A percentile compares a stretch with the other conserved stretches of the same genome.
phyloP scores from a whole-genome alignment of 257 asterid species.

The Penstemon barbatus region DNA sequence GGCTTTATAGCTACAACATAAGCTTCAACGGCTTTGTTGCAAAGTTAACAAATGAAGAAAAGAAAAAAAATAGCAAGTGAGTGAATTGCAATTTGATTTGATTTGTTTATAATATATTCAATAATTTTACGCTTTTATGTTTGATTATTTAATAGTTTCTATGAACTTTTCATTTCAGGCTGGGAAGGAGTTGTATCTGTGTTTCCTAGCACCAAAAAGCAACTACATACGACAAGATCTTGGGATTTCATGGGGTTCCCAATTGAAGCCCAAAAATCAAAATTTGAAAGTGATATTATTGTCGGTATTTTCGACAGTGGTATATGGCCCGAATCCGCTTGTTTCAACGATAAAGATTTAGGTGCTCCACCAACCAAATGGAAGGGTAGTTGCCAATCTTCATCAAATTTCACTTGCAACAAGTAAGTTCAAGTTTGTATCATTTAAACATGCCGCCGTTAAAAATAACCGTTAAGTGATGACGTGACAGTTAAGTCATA shows the following conservation, averaged over 20 bases:
- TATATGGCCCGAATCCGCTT: slow-evolving; percentile 41
- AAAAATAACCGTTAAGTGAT: too few species aligned
- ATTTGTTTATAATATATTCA: neutral
- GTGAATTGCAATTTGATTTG: neutral
- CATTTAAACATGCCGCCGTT: too few species aligned
- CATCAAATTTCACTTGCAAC: slow-evolving; percentile 39
- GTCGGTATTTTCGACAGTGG: slow-evolving; percentile 32
- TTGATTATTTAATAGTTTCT: neutral
- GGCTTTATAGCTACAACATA: slow-evolving; percentile 48
- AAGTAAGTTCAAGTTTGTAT: slow-evolving; percentile 24
- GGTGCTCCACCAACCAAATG: slow-evolving; percentile 41
- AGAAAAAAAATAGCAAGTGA: slow-evolving; percentile 43
- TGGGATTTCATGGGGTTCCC: slow-evolving; percentile 71
- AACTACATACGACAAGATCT: slow-evolving; percentile 57
- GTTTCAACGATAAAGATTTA: slow-evolving; percentile 31
- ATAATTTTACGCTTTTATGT: neutral
- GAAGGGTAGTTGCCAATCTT: slow-evolving; percentile 36
- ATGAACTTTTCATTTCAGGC: slow-evolving; percentile 18
- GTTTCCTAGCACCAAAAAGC: slow-evolving; percentile 44
- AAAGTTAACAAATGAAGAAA: slow-evolving; percentile 50
- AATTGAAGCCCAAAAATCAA: slow-evolving; percentile 24
- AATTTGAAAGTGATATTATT: slow-evolving; percentile 25
- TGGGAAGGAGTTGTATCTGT: slow-evolving; percentile 55
- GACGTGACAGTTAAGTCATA: too few species aligned
- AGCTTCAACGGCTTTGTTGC: slow-evolving; percentile 73